Conservation (phyloP, 2,329 filamentous ascomycete genomes). For the Podosphaera fusca region DNA sequence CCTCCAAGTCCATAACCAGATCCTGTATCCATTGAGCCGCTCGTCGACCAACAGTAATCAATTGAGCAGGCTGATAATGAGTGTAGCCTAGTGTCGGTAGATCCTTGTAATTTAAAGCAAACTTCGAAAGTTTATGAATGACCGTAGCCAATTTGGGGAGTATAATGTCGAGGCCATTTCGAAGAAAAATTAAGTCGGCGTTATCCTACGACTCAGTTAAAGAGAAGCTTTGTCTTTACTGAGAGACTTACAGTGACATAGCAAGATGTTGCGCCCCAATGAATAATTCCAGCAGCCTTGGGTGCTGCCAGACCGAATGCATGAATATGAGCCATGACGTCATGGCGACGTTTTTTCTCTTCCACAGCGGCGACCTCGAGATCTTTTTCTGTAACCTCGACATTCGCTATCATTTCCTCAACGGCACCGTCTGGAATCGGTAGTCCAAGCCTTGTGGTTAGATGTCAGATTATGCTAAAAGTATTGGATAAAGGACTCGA, state of each 20-base stretch:
- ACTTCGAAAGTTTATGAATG: conserved; percentile 47
- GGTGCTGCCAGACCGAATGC: conserved; percentile 53
- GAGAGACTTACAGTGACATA: conserved; percentile 4
- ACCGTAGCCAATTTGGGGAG: conserved; percentile 58
- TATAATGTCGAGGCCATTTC: conserved; percentile 50
- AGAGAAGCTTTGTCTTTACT: not conserved
- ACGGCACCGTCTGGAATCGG: conserved; percentile 53
- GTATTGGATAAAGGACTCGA: no score
- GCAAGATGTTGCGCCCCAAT: conserved; percentile 29
- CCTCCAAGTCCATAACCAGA: conserved; percentile 50
- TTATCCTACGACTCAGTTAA: conserved; percentile 28
- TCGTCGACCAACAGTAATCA: conserved; percentile 17
- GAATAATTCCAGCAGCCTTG: conserved; percentile 59
- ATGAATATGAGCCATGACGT: conserved; percentile 29
- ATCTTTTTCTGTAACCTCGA: conserved; percentile 54
- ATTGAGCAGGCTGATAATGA: conserved; percentile 6
- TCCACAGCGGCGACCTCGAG: conserved; percentile 54
- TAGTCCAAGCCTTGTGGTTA: conserved; percentile 33
- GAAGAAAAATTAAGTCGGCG: conserved; percentile 52
- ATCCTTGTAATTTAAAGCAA: conserved; percentile 51
- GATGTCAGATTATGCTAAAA: no score
- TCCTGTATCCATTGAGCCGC: conserved; percentile 57
- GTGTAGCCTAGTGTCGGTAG: conserved; percentile 38
- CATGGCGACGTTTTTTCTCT: conserved; percentile 32
- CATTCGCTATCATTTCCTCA: conserved; percentile 49